Evolutionary conservation across 768 basidiomycete species (phyloP).

Genomic region (Mrakia hoshinonis): DNA sequence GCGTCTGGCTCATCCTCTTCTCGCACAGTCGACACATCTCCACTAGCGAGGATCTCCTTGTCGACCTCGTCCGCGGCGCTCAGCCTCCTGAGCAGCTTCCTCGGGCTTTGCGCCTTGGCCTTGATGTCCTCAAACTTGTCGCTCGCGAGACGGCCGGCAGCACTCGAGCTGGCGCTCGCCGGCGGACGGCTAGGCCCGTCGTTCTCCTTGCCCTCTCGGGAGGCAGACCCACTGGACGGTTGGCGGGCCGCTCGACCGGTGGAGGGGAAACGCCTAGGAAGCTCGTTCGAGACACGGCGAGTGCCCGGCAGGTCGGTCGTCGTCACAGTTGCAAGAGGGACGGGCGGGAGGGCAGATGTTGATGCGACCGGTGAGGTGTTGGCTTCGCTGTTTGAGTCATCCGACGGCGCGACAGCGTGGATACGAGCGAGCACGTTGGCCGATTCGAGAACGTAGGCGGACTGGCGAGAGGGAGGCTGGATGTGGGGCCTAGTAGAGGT

Average conservation of each 20-base stretch:
- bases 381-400: not conserved
- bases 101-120: conserved; percentile 43
- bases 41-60: conserved; percentile 41
- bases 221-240: not conserved
- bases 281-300: not conserved
- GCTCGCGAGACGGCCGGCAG: too few relatives aligned
- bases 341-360: not conserved
- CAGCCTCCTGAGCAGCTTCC: conserved; percentile 43
- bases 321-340: not conserved
- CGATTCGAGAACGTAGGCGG: conserved; percentile 23
- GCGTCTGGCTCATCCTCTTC: conserved; percentile 3
- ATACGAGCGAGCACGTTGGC: conserved; percentile 4
- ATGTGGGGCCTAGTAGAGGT: not conserved
- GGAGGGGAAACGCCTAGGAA: not conserved
- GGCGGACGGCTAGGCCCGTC: not conserved
- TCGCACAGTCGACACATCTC: conserved; percentile 34
- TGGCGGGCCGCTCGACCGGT: not conserved
- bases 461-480: conserved; percentile 12
- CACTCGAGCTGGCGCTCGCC: not conserved
- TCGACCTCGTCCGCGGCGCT: conserved; percentile 46
- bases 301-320: not conserved
- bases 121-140: conserved; percentile 14
- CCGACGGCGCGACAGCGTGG: conserved; percentile 5
- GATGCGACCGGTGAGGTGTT: conserved; percentile 10
- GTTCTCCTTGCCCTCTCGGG: conserved; percentile 21